Evolutionary conservation across 1,139 yeast genomes (phyloP), one percentile per base, ranked within the genome.

Genomic region (Suhomyces bribrorum): DNA sequence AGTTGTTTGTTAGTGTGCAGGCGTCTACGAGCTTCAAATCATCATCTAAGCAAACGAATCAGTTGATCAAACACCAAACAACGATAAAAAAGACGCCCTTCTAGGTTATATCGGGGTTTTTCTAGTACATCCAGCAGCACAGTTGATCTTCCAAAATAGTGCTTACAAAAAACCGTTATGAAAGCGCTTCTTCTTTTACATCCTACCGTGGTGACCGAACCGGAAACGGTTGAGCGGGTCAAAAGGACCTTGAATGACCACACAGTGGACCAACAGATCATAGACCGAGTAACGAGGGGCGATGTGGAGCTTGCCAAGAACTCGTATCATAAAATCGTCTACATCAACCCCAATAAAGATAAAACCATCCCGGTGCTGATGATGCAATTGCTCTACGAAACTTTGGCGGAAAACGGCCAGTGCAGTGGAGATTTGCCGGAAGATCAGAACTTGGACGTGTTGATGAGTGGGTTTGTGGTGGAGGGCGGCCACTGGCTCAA

Each of bases 201-300:
- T 51, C 92, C 94, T 9, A 81, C 86, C 5, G 75, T 81, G 37
- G 89, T 86, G 5, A 77, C 86, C 0, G 75, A 79, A 31, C 83
- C 81, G 25, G 66, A 61, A 15, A 44, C 59, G 28, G 79, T 82
- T 16, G 73, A 66, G 32, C 37, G 50, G 2, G 57, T 65, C 32
- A 75, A 78, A 49, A 41, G 26, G 27, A 46, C 44, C 9, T 50
- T 78, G 14, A 65, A 67, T 29, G 37, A n/a, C n/a, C n/a, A n/a
- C n/a, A n/a, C n/a, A n/a, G n/a, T n/a, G 16, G 69, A 71, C 29
- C 89, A 83, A 56, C 85, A 82, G 49, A 75, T 87, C 37, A 76
- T 86, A 33, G 92, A 86, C 56, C 71, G 94, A 43, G 76, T 87
- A 28, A 78, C 85, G 26, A 73, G 68, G 30, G 75, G 73, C 5